Base-by-base conservation (phyloP, 352 stramenopile genomes). In the Phytophthora meadii region DNA sequence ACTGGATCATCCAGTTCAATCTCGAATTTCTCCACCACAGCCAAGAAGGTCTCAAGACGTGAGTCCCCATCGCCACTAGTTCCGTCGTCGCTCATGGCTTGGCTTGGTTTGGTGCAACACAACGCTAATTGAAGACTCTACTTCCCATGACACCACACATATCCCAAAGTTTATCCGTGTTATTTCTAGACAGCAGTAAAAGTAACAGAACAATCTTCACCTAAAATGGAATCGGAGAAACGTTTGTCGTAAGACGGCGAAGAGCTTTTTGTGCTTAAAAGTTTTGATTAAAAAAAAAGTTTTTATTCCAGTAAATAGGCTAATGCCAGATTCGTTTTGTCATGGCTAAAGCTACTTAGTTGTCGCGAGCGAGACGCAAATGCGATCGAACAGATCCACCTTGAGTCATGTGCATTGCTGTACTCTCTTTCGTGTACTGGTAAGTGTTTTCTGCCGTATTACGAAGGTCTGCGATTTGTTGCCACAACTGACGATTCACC, bases 1-100 rank as follows among this genome's bases (percentile, higher is more conserved):
- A 91, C 67, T 0, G 76, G 64, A 74, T 93, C 75, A 24, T 92
- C 80, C 27, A 96, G 48, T 0, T 94, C 87, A 36, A 95, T 68
- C 41, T 81, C 68, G 61, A 86, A 84, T 55, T 85, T 88, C 54
- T 90, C 78, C n/a, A 90, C 71, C 45, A 86, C 79, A 34, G 74
- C 72, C 49, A 80, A 62, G 62, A 89, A 91, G 40, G 73, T 68
- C 39, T 77, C 74, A 25, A 89, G 59, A 19, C 70, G 75, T 24
- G 70, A 55, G 15, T 76, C 62, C 30, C 55, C 39, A 19, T 78
- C 65, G 22, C 54, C 60, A 53, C 54, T 72, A 15, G 41, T 63
- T 56, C 61, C 69, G 30, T 83, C 74, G 47, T 87, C 77, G 54
- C 79, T 88, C 82, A 91, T 91, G 37, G 19, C 66, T 64, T 32